A percentile compares a stretch with the other conserved stretches of the same genome.
Conservation (phyloP, 257 asterid species). For the Hygrophila difformis region DNA sequence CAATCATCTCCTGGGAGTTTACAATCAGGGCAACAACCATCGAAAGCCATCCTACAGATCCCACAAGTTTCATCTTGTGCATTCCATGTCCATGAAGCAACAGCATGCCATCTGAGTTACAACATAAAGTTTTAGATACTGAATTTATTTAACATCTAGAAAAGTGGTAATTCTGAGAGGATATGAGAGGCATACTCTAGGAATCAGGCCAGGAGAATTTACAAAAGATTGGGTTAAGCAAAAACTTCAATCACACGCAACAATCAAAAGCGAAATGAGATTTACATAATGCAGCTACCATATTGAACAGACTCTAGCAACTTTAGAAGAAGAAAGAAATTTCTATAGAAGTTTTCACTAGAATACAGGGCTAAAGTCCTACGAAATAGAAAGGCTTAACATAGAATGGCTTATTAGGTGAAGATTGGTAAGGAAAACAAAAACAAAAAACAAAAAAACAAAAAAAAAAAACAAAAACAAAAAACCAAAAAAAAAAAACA, state of each 20-base stretch:
- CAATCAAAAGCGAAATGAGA: neutral
- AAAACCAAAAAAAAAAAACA: too few species aligned
- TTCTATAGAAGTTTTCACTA: neutral
- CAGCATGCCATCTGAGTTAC: slow-evolving; percentile 65
- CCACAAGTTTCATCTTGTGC: slow-evolving; percentile 97
- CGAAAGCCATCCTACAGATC: slow-evolving; percentile 83
- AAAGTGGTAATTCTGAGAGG: slow-evolving; percentile 1
- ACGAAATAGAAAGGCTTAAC: too few species aligned
- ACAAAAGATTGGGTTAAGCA: slow-evolving; percentile 36
- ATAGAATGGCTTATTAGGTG: too few species aligned
- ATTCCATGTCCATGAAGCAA: slow-evolving; percentile 97
- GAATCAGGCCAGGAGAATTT: slow-evolving; percentile 17
- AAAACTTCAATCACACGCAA: slow-evolving; percentile 11
- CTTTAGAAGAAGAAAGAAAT: neutral
- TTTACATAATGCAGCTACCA: slow-evolving; percentile 1
- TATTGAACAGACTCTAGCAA: neutral
- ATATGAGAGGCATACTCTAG: slow-evolving; percentile 52
- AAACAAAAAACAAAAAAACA: neutral
- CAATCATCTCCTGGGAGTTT: slow-evolving; percentile 92
- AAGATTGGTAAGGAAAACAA: too few species aligned
- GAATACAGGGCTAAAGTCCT: too few species aligned
- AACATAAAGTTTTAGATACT: slow-evolving; percentile 4
- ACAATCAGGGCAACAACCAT: slow-evolving; percentile 91
- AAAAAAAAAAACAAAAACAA: too few species aligned
- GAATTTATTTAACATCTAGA: neutral